phyloP scores from a whole-genome alignment of 2,329 filamentous ascomycete genomes.

The Alternaria conjuncta region DNA sequence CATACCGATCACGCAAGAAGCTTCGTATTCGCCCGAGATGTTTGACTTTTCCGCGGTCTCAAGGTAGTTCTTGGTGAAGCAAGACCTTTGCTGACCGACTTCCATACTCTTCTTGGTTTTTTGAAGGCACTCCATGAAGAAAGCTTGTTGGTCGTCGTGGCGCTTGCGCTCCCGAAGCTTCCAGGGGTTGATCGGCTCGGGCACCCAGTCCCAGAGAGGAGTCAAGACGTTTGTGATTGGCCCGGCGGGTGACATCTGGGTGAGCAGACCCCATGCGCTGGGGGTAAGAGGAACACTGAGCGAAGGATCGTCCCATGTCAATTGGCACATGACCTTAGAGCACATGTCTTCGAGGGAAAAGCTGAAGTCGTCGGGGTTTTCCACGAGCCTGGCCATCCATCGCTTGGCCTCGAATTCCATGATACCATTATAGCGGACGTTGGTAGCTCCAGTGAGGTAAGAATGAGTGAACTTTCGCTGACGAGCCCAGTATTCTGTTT shows the following conservation, averaged over 20 bases:
- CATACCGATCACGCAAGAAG: slow-evolving; percentile 49
- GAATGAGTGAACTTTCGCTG: slow-evolving; percentile 61
- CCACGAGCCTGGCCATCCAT: slow-evolving; percentile 58
- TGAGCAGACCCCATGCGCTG: slow-evolving; percentile 63
- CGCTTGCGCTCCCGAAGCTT: slow-evolving; percentile 60
- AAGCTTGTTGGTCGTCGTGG: slow-evolving; percentile 60
- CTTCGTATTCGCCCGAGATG: slow-evolving; percentile 48
- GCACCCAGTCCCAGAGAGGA: slow-evolving; percentile 60
- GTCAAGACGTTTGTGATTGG: slow-evolving; percentile 65
- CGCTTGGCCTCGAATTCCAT: slow-evolving; percentile 63
- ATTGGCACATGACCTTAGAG: slow-evolving; percentile 62
- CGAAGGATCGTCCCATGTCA: slow-evolving; percentile 61
- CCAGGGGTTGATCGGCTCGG: slow-evolving; percentile 60
- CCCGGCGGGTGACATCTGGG: slow-evolving; percentile 64
- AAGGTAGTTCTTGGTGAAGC: slow-evolving; percentile 43
- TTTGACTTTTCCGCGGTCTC: slow-evolving; percentile 50
- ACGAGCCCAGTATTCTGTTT: slow-evolving; percentile 60
- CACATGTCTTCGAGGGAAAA: slow-evolving; percentile 63
- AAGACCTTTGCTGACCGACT: slow-evolving; percentile 40
- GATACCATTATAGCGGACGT: slow-evolving; percentile 53
- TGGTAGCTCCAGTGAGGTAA: slow-evolving; percentile 56
- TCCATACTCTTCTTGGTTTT: slow-evolving; percentile 44
- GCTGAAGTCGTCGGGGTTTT: slow-evolving; percentile 59
- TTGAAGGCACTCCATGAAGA: slow-evolving; percentile 59
- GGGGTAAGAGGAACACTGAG: slow-evolving; percentile 58